Evolutionary conservation across 1,284 basidiomycete species (phyloP).

Genomic region (Pterula multifida): DNA sequence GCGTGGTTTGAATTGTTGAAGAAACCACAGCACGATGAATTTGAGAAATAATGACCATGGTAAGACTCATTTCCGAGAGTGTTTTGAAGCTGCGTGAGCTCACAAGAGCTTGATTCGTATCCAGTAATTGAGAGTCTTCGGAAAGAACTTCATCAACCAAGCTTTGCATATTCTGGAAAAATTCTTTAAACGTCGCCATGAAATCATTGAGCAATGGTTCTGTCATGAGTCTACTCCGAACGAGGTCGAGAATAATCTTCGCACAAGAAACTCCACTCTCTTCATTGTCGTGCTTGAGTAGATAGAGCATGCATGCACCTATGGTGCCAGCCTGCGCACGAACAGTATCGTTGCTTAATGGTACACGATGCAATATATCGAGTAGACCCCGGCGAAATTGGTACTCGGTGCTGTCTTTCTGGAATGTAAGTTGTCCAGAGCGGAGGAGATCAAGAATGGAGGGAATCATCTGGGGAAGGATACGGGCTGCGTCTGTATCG

Average conservation of each 20-base stretch:
- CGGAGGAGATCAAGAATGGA: slow-evolving; percentile 72
- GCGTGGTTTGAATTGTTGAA: slow-evolving; percentile 61
- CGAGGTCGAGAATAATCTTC: slow-evolving; percentile 85
- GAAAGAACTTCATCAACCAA: slow-evolving; percentile 73
- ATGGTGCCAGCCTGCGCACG: slow-evolving; percentile 62
- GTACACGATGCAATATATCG: slow-evolving; percentile 84
- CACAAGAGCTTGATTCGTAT: slow-evolving; percentile 48
- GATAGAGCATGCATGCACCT: slow-evolving; percentile 68
- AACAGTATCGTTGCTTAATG: slow-evolving; percentile 63
- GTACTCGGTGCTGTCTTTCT: slow-evolving; percentile 75
- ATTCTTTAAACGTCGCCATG: slow-evolving; percentile 64
- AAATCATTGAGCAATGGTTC: slow-evolving; percentile 78
- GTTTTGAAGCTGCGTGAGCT: slow-evolving; percentile 89
- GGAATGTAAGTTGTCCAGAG: slow-evolving; percentile 66
- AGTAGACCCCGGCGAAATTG: slow-evolving; percentile 78
- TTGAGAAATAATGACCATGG: slow-evolving; percentile 88
- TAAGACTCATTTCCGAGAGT: slow-evolving; percentile 88
- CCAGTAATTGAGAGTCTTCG: slow-evolving; percentile 42
- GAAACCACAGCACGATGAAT: slow-evolving; percentile 60
- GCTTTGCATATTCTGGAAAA: slow-evolving; percentile 67
- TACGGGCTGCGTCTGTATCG: slow-evolving; percentile 70
- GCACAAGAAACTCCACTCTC: slow-evolving; percentile 89
- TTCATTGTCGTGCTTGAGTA: slow-evolving; percentile 89
- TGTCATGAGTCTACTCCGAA: slow-evolving; percentile 57
- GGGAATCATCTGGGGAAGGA: slow-evolving; percentile 65